phyloP scores from a whole-genome alignment of 2,329 filamentous ascomycete species.

The Triangularia setosa region DNA sequence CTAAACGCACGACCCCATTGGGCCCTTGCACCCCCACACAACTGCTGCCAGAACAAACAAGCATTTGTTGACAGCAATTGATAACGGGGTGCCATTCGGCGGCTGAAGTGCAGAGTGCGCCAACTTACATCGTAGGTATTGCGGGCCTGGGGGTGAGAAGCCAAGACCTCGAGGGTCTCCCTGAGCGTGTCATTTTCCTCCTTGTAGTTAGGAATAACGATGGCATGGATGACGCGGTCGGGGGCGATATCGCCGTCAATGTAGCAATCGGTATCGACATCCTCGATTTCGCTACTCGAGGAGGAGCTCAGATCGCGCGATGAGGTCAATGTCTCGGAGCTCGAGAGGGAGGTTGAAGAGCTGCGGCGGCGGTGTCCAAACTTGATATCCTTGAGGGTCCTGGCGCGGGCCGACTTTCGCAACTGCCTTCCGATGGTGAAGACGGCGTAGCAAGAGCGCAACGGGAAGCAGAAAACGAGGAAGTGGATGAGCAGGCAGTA shows the following conservation, averaged over 20 bases:
- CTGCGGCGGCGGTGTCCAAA: constrained; percentile 45
- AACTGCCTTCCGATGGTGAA: constrained; percentile 53
- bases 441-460: constrained; percentile 59
- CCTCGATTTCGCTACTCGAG: constrained; percentile 48
- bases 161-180: constrained; percentile 65
- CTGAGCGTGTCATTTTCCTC: constrained; percentile 65
- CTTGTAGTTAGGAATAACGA: constrained; percentile 71
- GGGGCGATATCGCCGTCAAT: constrained; percentile 41
- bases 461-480: constrained; percentile 59
- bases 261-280: constrained; percentile 46
- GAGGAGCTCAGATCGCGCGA: constrained; percentile 43
- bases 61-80: not conserved
- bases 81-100: not conserved
- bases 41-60: constrained; percentile 1
- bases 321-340: constrained; percentile 51
- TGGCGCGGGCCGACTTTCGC: constrained; percentile 42
- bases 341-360: constrained; percentile 53
- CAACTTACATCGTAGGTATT: constrained; percentile 63
- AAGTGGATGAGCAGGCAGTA: constrained; percentile 64
- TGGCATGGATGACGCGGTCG: constrained; percentile 58
- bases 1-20: constrained; percentile 6
- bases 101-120: not conserved
- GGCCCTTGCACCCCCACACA: constrained; percentile 12
- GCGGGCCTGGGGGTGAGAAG: constrained; percentile 61
- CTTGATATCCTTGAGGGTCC: constrained; percentile 46